phyloP scores from a whole-genome alignment of 169 alveolate species.

The Eimeria falciformis region DNA sequence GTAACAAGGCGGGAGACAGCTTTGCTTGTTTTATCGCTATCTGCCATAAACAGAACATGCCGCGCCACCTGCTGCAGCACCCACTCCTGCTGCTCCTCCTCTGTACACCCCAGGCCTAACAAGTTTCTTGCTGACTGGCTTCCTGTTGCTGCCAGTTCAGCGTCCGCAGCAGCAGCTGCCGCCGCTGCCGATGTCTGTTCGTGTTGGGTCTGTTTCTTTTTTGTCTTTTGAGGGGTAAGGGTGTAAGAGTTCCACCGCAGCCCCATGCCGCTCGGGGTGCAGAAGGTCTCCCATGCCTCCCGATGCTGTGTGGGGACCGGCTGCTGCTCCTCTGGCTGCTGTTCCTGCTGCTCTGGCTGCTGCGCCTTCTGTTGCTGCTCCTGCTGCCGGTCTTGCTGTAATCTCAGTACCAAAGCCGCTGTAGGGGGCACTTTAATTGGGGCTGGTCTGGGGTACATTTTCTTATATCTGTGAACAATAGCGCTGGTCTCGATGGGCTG shows the following conservation, averaged over 20 bases:
- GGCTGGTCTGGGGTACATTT: not conserved
- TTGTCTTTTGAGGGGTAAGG: not conserved
- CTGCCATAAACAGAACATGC: not conserved
- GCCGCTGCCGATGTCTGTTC: not conserved
- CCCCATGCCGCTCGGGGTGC: slow-evolving; percentile 32
- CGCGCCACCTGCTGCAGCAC: slow-evolving; percentile 33
- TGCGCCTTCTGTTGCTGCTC: not conserved
- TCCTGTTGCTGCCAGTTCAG: not conserved
- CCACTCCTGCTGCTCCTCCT: slow-evolving; percentile 18
- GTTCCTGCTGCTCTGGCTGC: slow-evolving; percentile 43
- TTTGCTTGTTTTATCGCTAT: not conserved
- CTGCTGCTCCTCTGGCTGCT: slow-evolving; percentile 1
- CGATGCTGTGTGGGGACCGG: too few species aligned
- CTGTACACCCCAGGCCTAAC: slow-evolving; percentile 14
- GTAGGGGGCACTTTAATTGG: slow-evolving; percentile 7
- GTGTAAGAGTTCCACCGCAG: not conserved
- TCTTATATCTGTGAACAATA: not conserved
- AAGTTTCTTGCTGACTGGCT: not conserved
- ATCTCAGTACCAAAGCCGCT: not conserved
- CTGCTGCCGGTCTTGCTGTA: slow-evolving; percentile 42
- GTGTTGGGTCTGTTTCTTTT: slow-evolving; percentile 4
- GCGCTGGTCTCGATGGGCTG: not conserved
- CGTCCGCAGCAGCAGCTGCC: not conserved
- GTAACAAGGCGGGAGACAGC: not conserved
- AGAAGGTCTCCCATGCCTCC: not conserved